These are phyloP conservation scores for Geosmithia morbida DNA, from an alignment of 2,329 filamentous ascomycete genomes.

Conservation along the genomic window DNA sequence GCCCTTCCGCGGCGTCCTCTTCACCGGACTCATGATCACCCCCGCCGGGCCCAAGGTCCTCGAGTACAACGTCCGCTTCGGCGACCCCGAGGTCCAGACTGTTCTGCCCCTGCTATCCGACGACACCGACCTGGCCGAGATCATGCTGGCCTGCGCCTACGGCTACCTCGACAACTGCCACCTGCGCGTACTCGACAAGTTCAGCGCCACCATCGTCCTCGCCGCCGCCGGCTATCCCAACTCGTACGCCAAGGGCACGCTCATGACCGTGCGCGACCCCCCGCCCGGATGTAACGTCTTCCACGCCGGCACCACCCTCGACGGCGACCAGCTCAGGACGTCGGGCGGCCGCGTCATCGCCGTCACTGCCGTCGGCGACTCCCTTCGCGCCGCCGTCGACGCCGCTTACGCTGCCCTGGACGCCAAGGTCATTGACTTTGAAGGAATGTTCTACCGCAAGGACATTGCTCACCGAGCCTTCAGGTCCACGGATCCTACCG, in stretches of 20 bases:
- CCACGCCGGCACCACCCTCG: constrained; percentile 74
- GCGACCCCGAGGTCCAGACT: constrained; percentile 78
- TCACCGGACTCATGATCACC: constrained; percentile 78
- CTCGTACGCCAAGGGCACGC: constrained; percentile 65
- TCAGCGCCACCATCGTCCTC: constrained; percentile 85
- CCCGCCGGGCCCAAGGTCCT: constrained; percentile 60
- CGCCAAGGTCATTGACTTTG: constrained; percentile 54
- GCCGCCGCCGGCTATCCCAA: constrained; percentile 86
- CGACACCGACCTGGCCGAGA: constrained; percentile 67
- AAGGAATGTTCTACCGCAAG: constrained; percentile 81
- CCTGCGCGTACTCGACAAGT: constrained; percentile 53
- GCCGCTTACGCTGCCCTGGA: constrained; percentile 78
- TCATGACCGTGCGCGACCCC: constrained; percentile 32
- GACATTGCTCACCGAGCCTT: constrained; percentile 78
- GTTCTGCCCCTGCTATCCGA: constrained; percentile 58
- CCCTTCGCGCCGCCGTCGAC: constrained; percentile 68
- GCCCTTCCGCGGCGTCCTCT: constrained; percentile 54
- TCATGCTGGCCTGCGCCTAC: constrained; percentile 70
- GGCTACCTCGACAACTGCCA: constrained; percentile 54
- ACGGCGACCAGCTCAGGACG: constrained; percentile 51
- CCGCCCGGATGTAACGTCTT: constrained; percentile 54
- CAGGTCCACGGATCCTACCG: constrained; percentile 4
- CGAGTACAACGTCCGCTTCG: constrained; percentile 84
- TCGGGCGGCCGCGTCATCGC: constrained; percentile 88
- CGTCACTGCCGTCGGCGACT: constrained; percentile 60